Conservation (phyloP, 1,284 basidiomycete genomes). For the Microbotryomycetes sp. region DNA sequence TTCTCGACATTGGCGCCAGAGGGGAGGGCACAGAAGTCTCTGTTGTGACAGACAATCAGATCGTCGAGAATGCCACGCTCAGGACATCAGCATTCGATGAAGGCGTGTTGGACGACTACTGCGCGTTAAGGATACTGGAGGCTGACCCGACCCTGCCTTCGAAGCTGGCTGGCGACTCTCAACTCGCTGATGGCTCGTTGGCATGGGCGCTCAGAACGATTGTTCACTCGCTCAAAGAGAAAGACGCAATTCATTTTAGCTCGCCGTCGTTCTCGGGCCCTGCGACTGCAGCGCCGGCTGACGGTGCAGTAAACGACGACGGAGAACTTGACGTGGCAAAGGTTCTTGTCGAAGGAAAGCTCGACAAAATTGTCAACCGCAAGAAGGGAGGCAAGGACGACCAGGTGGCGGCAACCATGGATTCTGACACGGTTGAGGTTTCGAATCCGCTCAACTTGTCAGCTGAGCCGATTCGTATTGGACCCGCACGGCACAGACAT, state of each 20-base stretch:
- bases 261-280: conserved; percentile 34
- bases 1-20: conserved; percentile 70
- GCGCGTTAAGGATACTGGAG: conserved; percentile 63
- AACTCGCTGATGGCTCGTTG: conserved; percentile 5
- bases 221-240: conserved; percentile 51
- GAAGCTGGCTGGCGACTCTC: not conserved
- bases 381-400: conserved; percentile 38
- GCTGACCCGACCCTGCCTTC: conserved; percentile 42
- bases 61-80: conserved; percentile 55
- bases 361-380: conserved; percentile 56
- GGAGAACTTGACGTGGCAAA: conserved; percentile 57
- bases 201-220: conserved; percentile 39
- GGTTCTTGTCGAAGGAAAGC: conserved; percentile 44
- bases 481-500: conserved; percentile 79
- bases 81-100: conserved; percentile 57
- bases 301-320: conserved; percentile 68
- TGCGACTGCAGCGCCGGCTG: conserved; percentile 52
- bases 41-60: conserved; percentile 70
- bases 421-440: conserved; percentile 64
- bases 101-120: conserved; percentile 64
- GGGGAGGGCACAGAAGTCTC: conserved; percentile 63
- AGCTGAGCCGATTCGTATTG: conserved; percentile 64
- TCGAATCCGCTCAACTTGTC: conserved; percentile 68
- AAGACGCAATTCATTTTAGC: conserved; percentile 44
- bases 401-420: conserved; percentile 40